Conservation (phyloP, 176 grass and related monocot species). For the Puya raimondii region DNA sequence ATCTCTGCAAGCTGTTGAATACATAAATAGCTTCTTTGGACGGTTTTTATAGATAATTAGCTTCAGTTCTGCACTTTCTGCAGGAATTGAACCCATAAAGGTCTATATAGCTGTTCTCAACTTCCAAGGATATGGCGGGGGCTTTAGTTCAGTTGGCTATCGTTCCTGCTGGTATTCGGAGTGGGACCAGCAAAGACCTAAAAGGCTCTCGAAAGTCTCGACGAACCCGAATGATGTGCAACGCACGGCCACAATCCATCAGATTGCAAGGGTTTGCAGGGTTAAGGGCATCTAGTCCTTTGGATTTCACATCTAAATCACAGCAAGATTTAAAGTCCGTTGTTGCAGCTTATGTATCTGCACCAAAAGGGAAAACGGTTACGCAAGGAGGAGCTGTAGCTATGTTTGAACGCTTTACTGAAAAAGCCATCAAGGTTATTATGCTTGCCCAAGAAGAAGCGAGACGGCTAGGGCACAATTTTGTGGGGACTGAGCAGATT, state of each 20-base stretch:
- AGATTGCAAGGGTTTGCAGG: constrained; percentile 53
- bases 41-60: neutral
- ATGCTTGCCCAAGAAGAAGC: constrained; percentile 98
- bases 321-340: constrained; percentile 26
- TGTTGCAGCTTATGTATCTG: constrained; percentile 34
- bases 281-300: constrained; percentile 28
- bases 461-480: constrained; percentile 78
- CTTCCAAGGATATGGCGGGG: constrained; percentile 29
- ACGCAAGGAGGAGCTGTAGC: constrained; percentile 36
- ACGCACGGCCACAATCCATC: constrained; percentile 19
- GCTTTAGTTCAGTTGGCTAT: constrained; percentile 46
- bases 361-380: constrained; percentile 15
- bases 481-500: constrained; percentile 89
- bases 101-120: neutral
- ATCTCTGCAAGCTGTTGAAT: too few relatives aligned
- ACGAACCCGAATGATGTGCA: constrained; percentile 36
- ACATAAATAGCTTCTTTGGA: too few relatives aligned
- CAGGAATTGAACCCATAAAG: neutral
- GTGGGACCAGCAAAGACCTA: constrained; percentile 7
- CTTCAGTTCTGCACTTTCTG: neutral
- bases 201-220: constrained; percentile 29
- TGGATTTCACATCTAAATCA: constrained; percentile 22
- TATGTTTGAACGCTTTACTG: constrained; percentile 90
- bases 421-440: constrained; percentile 91
- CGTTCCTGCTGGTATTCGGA: constrained; percentile 27